A percentile compares a stretch with the other conserved stretches of the same genome.
Conservation (phyloP, 1,139 yeast species). For the Candida sp. region DNA sequence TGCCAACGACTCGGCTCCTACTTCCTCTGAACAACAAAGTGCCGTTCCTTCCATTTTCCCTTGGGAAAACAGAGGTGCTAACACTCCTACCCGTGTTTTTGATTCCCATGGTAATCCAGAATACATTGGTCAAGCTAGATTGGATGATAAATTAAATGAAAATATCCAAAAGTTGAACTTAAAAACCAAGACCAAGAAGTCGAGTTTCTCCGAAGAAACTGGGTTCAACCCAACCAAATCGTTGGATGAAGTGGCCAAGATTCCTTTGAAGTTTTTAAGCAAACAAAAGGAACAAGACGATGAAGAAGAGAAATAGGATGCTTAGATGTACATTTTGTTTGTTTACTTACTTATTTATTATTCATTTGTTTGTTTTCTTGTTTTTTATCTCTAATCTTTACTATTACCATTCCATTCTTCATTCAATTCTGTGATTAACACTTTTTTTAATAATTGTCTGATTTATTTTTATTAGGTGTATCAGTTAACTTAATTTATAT, state of each 20-base stretch:
- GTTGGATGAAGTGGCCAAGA: conserved; percentile 21
- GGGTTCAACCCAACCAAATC: conserved; percentile 21
- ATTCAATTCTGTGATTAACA: not conserved
- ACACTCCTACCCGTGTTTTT: conserved; percentile 19
- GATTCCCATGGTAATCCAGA: conserved; percentile 1
- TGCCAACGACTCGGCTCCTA: conserved; percentile 4
- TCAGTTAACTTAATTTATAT: not conserved
- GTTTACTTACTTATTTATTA: not conserved
- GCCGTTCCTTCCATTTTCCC: conserved; percentile 36
- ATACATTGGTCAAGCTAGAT: conserved; percentile 1
- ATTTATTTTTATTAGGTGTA: not conserved
- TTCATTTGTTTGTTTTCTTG: not conserved
- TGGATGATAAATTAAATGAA: conserved; percentile 6
- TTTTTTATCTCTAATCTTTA: no score
- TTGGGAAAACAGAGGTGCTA: conserved; percentile 32
- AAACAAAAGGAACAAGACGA: conserved; percentile 10
- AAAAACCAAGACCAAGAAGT: not conserved
- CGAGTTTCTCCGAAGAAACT: conserved; percentile 4
- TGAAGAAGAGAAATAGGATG: conserved; percentile 8
- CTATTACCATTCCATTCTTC: no score
- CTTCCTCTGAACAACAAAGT: conserved; percentile 9
- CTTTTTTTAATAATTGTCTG: not conserved
- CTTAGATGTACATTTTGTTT: not conserved
- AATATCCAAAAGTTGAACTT: conserved; percentile 3
- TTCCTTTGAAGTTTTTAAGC: conserved; percentile 21